phyloP scores from a whole-genome alignment of 371 early-diverging fungal species.

The Smittium mucronatum region DNA sequence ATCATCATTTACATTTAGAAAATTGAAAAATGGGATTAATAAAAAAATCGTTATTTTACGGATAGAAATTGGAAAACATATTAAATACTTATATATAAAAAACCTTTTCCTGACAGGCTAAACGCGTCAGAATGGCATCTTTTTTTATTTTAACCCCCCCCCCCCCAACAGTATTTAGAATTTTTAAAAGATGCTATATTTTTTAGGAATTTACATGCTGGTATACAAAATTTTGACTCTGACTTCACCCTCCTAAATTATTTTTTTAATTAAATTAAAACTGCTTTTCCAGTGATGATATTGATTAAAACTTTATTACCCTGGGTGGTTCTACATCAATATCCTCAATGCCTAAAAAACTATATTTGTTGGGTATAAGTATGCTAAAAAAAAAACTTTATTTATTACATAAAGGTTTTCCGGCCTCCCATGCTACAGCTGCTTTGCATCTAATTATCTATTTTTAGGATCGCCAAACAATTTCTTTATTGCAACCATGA shows the following conservation, averaged over 20 bases:
- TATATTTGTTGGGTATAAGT: background rate
- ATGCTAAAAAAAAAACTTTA: background rate
- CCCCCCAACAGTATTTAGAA: background rate
- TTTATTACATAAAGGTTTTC: constrained; percentile 66
- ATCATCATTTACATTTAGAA: background rate
- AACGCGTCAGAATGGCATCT: constrained; percentile 87
- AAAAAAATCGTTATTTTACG: background rate
- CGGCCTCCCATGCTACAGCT: constrained; percentile 90
- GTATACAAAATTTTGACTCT: constrained; percentile 81
- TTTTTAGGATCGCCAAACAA: no score
- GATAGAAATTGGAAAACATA: background rate
- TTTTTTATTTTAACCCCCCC: background rate
- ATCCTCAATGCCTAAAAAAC: constrained; percentile 61
- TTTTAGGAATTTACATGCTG: constrained; percentile 47
- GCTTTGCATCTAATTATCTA: constrained; percentile 87
- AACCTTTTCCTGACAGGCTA: constrained; percentile 79
- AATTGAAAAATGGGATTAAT: no score
- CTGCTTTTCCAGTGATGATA: background rate
- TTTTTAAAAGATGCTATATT: background rate
- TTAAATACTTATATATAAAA: no score
- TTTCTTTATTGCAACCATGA: no score
- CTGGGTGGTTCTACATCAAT: constrained; percentile 87
- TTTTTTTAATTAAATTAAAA: background rate
- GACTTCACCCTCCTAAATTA: constrained; percentile 70
- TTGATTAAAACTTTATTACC: constrained; percentile 8